Evolutionary conservation across 23 red algal species (phyloP), one percentile per base, ranked within the genome.

Genomic region (Gracilaria vermiculophylla): DNA sequence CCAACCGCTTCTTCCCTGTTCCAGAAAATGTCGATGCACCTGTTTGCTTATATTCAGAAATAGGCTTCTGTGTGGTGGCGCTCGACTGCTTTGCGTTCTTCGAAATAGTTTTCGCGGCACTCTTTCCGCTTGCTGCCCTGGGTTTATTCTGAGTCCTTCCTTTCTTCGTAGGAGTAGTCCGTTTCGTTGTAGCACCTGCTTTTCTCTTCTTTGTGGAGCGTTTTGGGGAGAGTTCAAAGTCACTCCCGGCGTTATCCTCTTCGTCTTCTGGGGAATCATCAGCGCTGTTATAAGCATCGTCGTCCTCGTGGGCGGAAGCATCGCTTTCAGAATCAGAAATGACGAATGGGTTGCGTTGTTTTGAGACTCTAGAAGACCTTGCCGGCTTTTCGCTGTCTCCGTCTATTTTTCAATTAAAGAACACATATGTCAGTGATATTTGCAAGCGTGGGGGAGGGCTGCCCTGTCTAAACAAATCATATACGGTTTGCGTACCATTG

Each of bases 271-370:
- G 58, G 16, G 81, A 69, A 74, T 71, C 61, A 33, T 53, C 62
- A 31, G 62, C 66, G 25, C 62, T 74, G 49, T 69, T 86, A 23
- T 86, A 86, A 4, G 43, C 81, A 25, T 86, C 81, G 32, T 86
- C 81, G 35, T 86, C 42, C 50, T 79, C 76, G 20, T 79, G 50
- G 3, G 34, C 76, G 34, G 76, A 79, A 1, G 49, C 48, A 2
- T 79, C 76, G 34, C 76, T 57, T 51, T 79, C 76, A 2, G 76
- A 79, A 41, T 79, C 76, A 24, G 76, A 79, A 24, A 79, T 79
- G 76, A 55, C 76, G 49, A 57, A 79, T 35, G 49, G 10, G 14
- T 54, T 79, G 2, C 49, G 76, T 20, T 79, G 17, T 20, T 55
- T 79, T 1, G 31, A 11, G 20, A 55, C 43, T 24, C 76, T 47